Percentiles rank a stretch among this genome's conserved stretches.
Conservation (phyloP, 345 rosid species). For the Citrus australasica region DNA sequence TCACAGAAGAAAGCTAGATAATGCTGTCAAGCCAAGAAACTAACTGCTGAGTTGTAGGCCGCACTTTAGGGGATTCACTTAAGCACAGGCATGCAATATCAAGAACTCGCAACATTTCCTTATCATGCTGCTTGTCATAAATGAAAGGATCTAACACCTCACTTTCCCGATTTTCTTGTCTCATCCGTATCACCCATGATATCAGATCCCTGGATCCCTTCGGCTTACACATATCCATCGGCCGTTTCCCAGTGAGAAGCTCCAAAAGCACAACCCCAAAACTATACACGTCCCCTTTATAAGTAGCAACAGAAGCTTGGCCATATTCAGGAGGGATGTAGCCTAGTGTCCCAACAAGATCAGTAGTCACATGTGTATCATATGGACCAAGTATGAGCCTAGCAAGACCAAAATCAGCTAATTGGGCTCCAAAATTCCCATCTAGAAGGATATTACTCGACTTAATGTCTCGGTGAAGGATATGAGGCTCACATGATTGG, state of each 20-base stretch:
- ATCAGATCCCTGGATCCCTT: conserved; percentile 63
- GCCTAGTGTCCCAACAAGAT: conserved; percentile 85
- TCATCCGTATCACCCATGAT: conserved; percentile 67
- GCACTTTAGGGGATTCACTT: conserved; percentile 48
- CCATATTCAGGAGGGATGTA: conserved; percentile 92
- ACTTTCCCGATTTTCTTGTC: conserved; percentile 50
- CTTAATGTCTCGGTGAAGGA: conserved; percentile 79
- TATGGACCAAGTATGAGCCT: conserved; percentile 58
- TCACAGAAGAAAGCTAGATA: conserved; percentile 14
- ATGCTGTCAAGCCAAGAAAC: conserved; percentile 64
- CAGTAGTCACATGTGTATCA: conserved; percentile 82
- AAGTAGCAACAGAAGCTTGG: conserved; percentile 81
- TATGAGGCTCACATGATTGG: conserved; percentile 76
- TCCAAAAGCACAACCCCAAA: conserved; percentile 90
- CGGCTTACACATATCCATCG: conserved; percentile 82
- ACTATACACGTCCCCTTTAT: conserved; percentile 81
- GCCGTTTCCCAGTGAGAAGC: conserved; percentile 82
- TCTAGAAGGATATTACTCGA: conserved; percentile 83
- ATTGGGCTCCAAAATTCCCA: conserved; percentile 68
- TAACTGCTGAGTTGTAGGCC: conserved; percentile 66
- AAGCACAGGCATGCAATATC: conserved; percentile 74
- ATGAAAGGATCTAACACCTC: conserved; percentile 70
- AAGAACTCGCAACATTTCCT: conserved; percentile 57
- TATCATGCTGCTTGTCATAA: conserved; percentile 52
- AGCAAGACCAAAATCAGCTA: conserved; percentile 91